phyloP scores from a whole-genome alignment of 78 protist species.

The Tieghemostelium lacteum region DNA sequence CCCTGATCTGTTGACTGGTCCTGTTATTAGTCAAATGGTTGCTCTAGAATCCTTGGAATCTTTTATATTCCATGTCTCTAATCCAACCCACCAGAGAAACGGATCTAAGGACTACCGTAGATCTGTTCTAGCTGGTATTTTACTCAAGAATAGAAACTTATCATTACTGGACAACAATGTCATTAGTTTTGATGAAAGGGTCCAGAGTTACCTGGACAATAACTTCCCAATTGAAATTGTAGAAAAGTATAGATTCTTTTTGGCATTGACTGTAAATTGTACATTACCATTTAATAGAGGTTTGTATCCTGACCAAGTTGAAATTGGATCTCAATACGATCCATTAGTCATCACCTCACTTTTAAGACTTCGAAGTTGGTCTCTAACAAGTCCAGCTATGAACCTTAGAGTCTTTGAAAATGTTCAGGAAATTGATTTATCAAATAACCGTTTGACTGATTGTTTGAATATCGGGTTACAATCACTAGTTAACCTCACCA shows the following conservation, averaged over 20 bases:
- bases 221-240: slow-evolving; percentile 48
- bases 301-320: slow-evolving; percentile 46
- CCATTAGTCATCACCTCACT: slow-evolving; percentile 41
- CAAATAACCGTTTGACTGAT: slow-evolving; percentile 28
- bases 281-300: slow-evolving; percentile 37
- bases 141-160: slow-evolving; percentile 66
- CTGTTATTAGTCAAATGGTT: slow-evolving; percentile 7
- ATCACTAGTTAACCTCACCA: neutral
- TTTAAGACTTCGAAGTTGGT: slow-evolving; percentile 26
- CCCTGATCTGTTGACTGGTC: slow-evolving; percentile 29
- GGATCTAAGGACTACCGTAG: slow-evolving; percentile 8
- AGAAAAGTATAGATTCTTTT: slow-evolving; percentile 72
- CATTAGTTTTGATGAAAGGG: slow-evolving; percentile 35
- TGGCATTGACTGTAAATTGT: slow-evolving; percentile 59
- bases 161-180: slow-evolving; percentile 23
- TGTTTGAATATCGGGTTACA: slow-evolving; percentile 44
- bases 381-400: neutral
- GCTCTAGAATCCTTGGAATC: slow-evolving; percentile 32
- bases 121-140: slow-evolving; percentile 9
- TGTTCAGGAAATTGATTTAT: slow-evolving; percentile 54
- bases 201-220: slow-evolving; percentile 31
- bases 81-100: neutral
- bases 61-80: slow-evolving; percentile 25
- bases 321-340: slow-evolving; percentile 62
- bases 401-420: slow-evolving; percentile 27